Conservation (phyloP, 2,329 filamentous ascomycete genomes). For the Colletotrichum agaves region DNA sequence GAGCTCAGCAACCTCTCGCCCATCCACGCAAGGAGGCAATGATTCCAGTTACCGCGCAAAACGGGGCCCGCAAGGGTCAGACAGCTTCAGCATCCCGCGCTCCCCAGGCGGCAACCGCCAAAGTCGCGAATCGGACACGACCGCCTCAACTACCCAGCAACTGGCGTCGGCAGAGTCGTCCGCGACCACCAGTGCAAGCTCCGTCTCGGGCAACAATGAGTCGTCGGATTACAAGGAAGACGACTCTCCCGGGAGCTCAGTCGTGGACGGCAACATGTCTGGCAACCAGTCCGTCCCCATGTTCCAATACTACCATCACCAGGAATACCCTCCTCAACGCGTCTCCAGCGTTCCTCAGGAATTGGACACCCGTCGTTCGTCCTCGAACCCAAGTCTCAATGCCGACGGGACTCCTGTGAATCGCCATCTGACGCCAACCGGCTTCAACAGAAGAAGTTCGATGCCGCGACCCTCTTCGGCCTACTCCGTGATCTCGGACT, state of each 20-base stretch:
- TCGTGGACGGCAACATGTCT: slow-evolving; percentile 56
- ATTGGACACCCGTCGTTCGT: slow-evolving; percentile 51
- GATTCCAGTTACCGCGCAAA: slow-evolving; percentile 16
- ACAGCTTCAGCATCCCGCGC: slow-evolving; percentile 46
- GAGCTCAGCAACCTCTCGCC: slow-evolving; percentile 12
- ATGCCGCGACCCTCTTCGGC: slow-evolving; percentile 78
- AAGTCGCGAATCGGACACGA: slow-evolving; percentile 63
- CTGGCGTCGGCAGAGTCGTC: slow-evolving; percentile 63
- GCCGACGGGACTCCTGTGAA: slow-evolving; percentile 62
- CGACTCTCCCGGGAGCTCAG: slow-evolving; percentile 62
- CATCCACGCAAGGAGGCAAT: slow-evolving; percentile 14
- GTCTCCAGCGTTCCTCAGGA: slow-evolving; percentile 56
- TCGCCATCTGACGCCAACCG: slow-evolving; percentile 71
- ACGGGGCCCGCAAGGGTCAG: slow-evolving; percentile 40
- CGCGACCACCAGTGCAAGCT: slow-evolving; percentile 66
- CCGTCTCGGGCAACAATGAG: slow-evolving; percentile 63
- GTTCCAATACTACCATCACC: slow-evolving; percentile 72
- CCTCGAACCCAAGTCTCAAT: slow-evolving; percentile 61
- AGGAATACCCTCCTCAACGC: slow-evolving; percentile 52
- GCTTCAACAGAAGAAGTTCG: slow-evolving; percentile 65
- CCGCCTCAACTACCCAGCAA: slow-evolving; percentile 59
- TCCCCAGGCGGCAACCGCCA: slow-evolving; percentile 55
- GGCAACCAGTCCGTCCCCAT: slow-evolving; percentile 61
- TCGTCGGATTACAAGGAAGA: slow-evolving; percentile 55
- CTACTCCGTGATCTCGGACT: slow-evolving; percentile 80